Conservation (phyloP, 805 yeast species). For the Barnettozyma sucrosica region DNA sequence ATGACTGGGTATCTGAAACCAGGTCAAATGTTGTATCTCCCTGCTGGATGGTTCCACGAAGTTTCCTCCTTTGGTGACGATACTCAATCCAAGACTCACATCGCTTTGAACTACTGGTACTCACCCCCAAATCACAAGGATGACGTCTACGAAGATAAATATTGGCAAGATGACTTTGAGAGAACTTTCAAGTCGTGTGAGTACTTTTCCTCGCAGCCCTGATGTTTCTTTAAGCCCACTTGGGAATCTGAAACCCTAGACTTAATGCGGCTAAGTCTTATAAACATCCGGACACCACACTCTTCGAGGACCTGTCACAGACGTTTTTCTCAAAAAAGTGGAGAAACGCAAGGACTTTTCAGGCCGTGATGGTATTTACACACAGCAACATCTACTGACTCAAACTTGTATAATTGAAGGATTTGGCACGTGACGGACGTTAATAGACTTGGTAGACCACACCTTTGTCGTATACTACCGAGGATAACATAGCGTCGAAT, state of each 20-base stretch:
- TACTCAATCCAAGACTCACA: conserved; percentile 34
- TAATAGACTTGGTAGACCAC: not conserved
- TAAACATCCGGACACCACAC: not conserved
- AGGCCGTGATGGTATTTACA: not conserved
- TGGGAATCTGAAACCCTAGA: conserved; percentile 1
- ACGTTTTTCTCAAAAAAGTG: not conserved
- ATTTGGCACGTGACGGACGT: not conserved
- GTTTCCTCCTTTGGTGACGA: conserved; percentile 55
- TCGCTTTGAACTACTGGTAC: conserved; percentile 73
- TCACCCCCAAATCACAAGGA: conserved; percentile 46
- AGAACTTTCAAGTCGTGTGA: conserved; percentile 34
- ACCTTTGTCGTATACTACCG: too few species aligned
- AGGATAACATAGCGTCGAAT: too few species aligned
- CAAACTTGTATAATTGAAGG: too few species aligned
- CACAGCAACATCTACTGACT: not conserved
- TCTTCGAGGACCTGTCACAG: not conserved
- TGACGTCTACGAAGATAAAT: conserved; percentile 40
- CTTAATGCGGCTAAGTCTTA: not conserved
- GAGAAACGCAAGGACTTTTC: not conserved
- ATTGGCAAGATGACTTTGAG: conserved; percentile 50
- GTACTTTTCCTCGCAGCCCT: conserved; percentile 5
- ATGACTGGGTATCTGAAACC: conserved; percentile 45
- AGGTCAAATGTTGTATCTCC: conserved; percentile 65
- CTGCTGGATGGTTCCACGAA: conserved; percentile 82
- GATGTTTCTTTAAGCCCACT: not conserved